phyloP scores from a whole-genome alignment of 225 moss, liverwort and hornwort genomes.

The Lunularia cruciata region DNA sequence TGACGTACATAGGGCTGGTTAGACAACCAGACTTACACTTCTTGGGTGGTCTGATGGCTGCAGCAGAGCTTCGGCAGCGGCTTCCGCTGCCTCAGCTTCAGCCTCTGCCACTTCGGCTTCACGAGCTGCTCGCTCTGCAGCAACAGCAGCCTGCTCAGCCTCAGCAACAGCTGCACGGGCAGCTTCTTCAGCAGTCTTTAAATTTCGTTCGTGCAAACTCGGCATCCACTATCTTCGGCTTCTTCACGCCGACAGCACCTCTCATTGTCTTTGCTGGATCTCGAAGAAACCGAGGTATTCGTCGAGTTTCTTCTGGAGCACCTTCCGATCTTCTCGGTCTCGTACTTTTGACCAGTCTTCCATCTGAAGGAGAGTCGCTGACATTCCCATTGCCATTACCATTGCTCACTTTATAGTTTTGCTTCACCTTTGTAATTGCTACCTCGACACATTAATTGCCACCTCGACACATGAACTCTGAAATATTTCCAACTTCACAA shows the following conservation, averaged over 20 bases:
- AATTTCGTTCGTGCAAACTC: constrained; percentile 79
- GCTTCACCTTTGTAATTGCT: too few relatives aligned
- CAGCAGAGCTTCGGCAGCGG: constrained; percentile 85
- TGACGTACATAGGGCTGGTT: constrained; percentile 1
- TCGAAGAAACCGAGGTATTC: constrained; percentile 79
- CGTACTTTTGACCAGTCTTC: constrained; percentile 60
- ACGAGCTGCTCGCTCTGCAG: constrained; percentile 90
- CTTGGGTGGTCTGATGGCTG: constrained; percentile 83
- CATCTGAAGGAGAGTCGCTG: constrained; percentile 56
- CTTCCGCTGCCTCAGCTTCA: constrained; percentile 94
- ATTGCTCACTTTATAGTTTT: constrained; percentile 88
- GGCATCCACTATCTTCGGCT: constrained; percentile 72
- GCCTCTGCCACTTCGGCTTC: constrained; percentile 96
- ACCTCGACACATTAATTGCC: too few relatives aligned
- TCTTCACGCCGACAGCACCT: constrained; percentile 68
- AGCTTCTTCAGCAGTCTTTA: constrained; percentile 92
- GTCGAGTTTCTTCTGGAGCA: constrained; percentile 71
- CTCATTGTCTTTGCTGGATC: constrained; percentile 78
- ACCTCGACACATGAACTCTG: too few relatives aligned
- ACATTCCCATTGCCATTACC: too few relatives aligned
- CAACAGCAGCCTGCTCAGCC: constrained; percentile 91
- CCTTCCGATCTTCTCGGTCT: constrained; percentile 69
- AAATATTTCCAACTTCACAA: too few relatives aligned
- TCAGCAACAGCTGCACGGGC: constrained; percentile 97
- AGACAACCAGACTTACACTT: constrained; percentile 55